Conservation (phyloP, 306 rosid species). For the Cucurbita argyrosperma region DNA sequence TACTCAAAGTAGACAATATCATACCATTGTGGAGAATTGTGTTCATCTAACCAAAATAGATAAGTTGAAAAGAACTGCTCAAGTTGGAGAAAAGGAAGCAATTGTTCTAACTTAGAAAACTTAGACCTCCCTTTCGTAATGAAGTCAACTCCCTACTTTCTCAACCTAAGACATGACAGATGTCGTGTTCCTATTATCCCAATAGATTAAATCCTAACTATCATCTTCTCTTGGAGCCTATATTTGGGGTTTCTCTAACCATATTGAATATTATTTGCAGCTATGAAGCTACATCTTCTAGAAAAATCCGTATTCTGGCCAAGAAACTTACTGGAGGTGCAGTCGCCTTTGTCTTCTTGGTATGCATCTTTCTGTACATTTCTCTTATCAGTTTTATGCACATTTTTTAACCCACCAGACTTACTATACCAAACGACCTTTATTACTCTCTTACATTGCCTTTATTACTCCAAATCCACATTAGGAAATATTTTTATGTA, state of each 20-base stretch:
- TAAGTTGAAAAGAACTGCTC: too few relatives aligned
- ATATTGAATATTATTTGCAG: neutral
- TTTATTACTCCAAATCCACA: neutral
- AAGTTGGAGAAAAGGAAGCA: too few relatives aligned
- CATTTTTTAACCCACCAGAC: neutral
- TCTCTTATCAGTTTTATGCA: neutral
- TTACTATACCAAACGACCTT: neutral
- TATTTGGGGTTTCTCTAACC: neutral
- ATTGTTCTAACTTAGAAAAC: too few relatives aligned
- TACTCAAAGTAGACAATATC: too few relatives aligned
- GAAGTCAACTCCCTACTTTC: too few relatives aligned
- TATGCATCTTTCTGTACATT: neutral
- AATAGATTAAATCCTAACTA: neutral
- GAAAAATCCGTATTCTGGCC: constrained; percentile 57
- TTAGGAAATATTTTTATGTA: neutral
- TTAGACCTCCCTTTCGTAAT: too few relatives aligned
- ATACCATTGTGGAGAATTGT: too few relatives aligned
- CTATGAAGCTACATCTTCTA: constrained; percentile 58
- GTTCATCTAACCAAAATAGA: too few relatives aligned
- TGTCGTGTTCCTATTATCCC: neutral
- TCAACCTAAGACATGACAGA: neutral
- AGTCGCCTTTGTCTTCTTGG: constrained; percentile 40
- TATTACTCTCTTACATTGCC: neutral
- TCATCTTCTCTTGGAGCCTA: neutral
- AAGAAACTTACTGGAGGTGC: constrained; percentile 71